These are phyloP conservation scores for Mycena metata DNA, from an alignment of 768 basidiomycete genomes.

Conservation along the genomic window DNA sequence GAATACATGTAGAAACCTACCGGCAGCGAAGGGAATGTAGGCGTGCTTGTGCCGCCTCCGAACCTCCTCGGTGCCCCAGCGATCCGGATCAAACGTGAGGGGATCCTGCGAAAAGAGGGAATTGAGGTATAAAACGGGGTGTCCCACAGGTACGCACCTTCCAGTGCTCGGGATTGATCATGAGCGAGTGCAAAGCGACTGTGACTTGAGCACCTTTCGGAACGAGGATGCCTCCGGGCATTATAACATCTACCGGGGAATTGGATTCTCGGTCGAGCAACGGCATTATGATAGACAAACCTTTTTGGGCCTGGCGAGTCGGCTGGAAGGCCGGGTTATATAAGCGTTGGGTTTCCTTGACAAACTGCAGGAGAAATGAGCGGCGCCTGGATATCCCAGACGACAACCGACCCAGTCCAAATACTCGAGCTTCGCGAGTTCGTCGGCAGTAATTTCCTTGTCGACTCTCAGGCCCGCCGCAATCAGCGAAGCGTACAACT, in stretches of 20 bases:
- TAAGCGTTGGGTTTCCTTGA: conserved; percentile 28
- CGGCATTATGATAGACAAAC: not conserved
- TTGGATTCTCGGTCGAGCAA: not conserved
- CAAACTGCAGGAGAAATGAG: not conserved
- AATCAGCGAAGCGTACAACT: conserved; percentile 29
- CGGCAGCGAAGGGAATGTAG: conserved; percentile 32
- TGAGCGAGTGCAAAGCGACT: conserved; percentile 30
- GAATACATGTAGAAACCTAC: too few relatives aligned
- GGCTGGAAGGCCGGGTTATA: conserved; percentile 35
- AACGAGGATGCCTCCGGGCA: conserved; percentile 30
- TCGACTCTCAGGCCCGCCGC: conserved; percentile 25
- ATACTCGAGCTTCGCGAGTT: conserved; percentile 32
- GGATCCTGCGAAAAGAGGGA: conserved; percentile 21
- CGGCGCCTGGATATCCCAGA: not conserved
- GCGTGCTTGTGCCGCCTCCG: conserved; percentile 30
- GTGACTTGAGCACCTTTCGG: conserved; percentile 32
- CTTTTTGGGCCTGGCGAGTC: conserved; percentile 33
- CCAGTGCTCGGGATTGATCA: conserved; percentile 35
- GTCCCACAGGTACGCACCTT: conserved; percentile 1
- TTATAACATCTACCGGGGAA: conserved; percentile 25
- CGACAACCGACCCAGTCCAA: conserved; percentile 29
- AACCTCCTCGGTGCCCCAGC: conserved; percentile 32
- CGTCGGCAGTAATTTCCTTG: conserved; percentile 31
- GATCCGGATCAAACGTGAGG: conserved; percentile 32
- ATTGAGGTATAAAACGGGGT: not conserved